A percentile compares a stretch with the other conserved stretches of the same genome.
These are phyloP conservation scores for Colletotrichum acutatum DNA, from an alignment of 2,329 filamentous ascomycete genomes.

Conservation along the genomic window DNA sequence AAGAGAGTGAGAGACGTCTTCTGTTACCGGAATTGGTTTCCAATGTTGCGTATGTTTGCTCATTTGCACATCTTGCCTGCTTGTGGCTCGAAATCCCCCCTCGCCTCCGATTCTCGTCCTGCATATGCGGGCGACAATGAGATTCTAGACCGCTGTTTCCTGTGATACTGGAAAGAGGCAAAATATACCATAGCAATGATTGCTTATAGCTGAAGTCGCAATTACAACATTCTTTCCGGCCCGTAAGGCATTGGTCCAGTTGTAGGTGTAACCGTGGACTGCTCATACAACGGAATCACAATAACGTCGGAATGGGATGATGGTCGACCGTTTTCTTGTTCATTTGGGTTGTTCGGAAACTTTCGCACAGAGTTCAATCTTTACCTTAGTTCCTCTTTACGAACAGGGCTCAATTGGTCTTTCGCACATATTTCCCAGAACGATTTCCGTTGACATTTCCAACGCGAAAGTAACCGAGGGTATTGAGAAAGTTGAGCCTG, in stretches of 20 bases:
- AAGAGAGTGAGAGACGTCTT: background rate
- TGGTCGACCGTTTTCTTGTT: background rate
- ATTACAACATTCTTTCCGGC: background rate
- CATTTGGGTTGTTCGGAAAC: background rate
- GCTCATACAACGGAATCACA: background rate
- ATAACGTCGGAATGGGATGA: background rate
- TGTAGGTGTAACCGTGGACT: background rate
- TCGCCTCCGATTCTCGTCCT: background rate
- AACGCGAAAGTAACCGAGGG: background rate
- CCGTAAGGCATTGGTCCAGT: background rate
- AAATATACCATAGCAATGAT: background rate
- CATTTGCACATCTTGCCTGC: background rate
- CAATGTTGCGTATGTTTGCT: background rate
- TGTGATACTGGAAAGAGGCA: background rate
- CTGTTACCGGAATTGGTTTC: background rate
- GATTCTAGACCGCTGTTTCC: background rate
- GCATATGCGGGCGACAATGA: background rate
- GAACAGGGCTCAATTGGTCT: background rate
- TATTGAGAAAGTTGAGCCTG: background rate
- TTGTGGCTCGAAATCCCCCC: background rate
- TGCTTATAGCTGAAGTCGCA: background rate
- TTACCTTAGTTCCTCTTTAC: background rate
- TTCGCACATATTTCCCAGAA: background rate
- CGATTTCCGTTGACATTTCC: too few species aligned
- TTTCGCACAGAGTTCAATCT: background rate